A percentile compares a stretch with the other conserved stretches of the same genome.
Conservation (phyloP, 2,329 filamentous ascomycete species). For the Stemphylium vesicarium region DNA sequence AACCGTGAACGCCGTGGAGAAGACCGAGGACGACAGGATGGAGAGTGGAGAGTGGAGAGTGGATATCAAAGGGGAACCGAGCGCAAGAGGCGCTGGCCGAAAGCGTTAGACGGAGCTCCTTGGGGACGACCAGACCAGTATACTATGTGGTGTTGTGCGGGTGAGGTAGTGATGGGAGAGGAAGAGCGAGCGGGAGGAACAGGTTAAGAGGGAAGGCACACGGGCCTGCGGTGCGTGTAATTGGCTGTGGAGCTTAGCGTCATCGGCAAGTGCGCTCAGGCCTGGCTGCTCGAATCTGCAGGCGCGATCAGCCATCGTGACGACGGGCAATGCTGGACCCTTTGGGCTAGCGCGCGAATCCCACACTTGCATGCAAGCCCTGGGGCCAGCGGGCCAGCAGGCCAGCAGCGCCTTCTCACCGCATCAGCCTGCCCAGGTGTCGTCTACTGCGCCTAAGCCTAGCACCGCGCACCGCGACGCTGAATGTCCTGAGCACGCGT, state of each 20-base stretch:
- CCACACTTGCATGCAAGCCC: conserved; percentile 12
- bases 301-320: conserved; percentile 24
- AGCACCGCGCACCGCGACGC: neutral
- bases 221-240: conserved; percentile 22
- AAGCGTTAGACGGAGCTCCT: conserved; percentile 44
- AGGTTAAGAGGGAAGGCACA: conserved; percentile 31
- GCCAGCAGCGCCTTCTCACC: conserved; percentile 23
- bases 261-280: conserved; percentile 27
- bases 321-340: conserved; percentile 4
- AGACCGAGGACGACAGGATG: conserved; percentile 40
- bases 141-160: conserved; percentile 29
- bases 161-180: conserved; percentile 35
- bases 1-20: conserved; percentile 49
- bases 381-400: neutral
- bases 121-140: conserved; percentile 46
- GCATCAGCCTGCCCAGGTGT: conserved; percentile 23
- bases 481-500: conserved; percentile 1
- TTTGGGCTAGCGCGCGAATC: conserved; percentile 8
- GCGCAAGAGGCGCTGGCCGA: conserved; percentile 52
- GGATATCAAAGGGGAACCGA: conserved; percentile 42
- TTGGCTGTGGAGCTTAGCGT: conserved; percentile 27
- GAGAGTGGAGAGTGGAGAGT: conserved; percentile 22
- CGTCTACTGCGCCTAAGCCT: conserved; percentile 8
- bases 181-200: conserved; percentile 35
- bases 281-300: conserved; percentile 22